These are phyloP conservation scores for Candida buenavistaensis DNA, from an alignment of 1,139 yeast genomes.

Conservation along the genomic window DNA sequence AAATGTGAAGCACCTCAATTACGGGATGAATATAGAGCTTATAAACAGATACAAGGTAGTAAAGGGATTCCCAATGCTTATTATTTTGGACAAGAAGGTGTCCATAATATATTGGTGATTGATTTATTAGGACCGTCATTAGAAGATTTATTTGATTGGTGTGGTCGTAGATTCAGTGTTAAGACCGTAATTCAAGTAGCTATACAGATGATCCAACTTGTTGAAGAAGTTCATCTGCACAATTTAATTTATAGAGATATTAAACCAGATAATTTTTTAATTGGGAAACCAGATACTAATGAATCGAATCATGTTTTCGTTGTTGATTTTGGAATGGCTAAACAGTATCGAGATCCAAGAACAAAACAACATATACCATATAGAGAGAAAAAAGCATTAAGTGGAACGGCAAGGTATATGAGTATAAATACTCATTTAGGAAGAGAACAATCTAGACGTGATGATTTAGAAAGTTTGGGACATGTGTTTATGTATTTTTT, in stretches of 20 bases:
- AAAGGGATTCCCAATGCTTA: constrained; percentile 74
- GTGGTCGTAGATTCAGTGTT: constrained; percentile 67
- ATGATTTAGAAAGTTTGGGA: constrained; percentile 62
- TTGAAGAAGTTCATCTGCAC: constrained; percentile 66
- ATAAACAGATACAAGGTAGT: constrained; percentile 61
- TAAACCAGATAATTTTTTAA: constrained; percentile 73
- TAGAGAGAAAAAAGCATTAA: constrained; percentile 60
- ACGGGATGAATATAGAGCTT: constrained; percentile 75
- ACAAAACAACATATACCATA: constrained; percentile 61
- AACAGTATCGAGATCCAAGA: constrained; percentile 62
- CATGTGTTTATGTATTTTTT: constrained; percentile 65
- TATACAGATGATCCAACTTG: constrained; percentile 69
- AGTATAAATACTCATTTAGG: constrained; percentile 66
- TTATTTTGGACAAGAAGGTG: constrained; percentile 79
- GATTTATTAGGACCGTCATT: constrained; percentile 75
- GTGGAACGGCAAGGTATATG: constrained; percentile 69
- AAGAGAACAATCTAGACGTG: constrained; percentile 64
- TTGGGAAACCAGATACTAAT: constrained; percentile 65
- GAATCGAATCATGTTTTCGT: constrained; percentile 57
- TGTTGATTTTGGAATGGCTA: constrained; percentile 66
- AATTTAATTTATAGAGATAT: constrained; percentile 75
- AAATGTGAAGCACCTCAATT: constrained; percentile 81
- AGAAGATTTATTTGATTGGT: constrained; percentile 82
- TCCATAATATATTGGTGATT: constrained; percentile 71
- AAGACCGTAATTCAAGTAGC: constrained; percentile 75